Evolutionary conservation across 1,284 basidiomycete genomes (phyloP).

Genomic region (Heterobasidion parviporum): DNA sequence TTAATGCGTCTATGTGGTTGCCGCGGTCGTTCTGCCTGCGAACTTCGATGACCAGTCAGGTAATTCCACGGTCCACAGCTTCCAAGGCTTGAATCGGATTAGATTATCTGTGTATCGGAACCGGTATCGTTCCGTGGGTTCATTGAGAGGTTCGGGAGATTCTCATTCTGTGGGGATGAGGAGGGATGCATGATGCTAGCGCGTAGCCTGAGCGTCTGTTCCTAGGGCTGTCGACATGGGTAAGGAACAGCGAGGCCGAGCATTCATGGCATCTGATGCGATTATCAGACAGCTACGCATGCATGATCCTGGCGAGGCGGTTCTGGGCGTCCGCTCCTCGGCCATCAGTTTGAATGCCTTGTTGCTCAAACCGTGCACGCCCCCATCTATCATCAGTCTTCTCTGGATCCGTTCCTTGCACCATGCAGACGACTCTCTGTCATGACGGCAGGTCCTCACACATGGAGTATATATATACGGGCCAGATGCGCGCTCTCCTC

Average conservation of each 20-base stretch:
- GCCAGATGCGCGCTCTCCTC: not conserved
- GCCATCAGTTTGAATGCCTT: not conserved
- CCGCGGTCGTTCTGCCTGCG: not conserved
- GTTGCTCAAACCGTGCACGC: not conserved
- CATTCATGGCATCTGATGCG: not conserved
- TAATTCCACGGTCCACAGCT: not conserved
- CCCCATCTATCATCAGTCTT: not conserved
- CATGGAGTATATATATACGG: not conserved
- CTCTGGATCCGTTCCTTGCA: not conserved
- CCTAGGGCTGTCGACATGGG: not conserved
- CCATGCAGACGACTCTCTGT: not conserved
- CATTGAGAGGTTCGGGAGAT: not conserved
- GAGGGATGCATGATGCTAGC: not conserved
- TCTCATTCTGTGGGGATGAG: not conserved
- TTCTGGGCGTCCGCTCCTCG: not conserved
- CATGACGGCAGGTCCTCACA: not conserved
- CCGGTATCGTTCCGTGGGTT: not conserved
- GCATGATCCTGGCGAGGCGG: not conserved
- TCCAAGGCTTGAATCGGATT: not conserved
- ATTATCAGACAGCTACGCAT: not conserved
- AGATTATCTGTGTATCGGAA: not conserved
- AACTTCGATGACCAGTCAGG: no score
- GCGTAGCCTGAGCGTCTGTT: not conserved
- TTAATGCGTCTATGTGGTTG: not conserved
- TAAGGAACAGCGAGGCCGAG: not conserved